Conservation (phyloP, 345 rosid species). For the Rubroshorea leprosula region DNA sequence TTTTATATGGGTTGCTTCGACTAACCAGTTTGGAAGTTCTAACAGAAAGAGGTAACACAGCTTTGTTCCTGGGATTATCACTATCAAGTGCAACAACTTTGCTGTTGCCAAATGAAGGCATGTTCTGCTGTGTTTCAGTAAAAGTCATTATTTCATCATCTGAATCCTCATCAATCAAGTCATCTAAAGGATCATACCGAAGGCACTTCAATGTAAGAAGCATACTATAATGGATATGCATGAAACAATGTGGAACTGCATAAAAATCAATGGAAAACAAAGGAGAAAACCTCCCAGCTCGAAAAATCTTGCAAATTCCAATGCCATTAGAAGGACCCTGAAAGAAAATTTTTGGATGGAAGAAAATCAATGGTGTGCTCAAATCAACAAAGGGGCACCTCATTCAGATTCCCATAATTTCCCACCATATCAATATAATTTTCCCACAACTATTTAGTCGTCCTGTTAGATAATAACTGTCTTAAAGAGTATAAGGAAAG, state of each 20-base stretch:
- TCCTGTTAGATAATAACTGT: too few relatives aligned
- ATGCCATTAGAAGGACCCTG: slow-evolving; percentile 45
- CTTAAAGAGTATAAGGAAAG: too few relatives aligned
- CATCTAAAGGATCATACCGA: slow-evolving; percentile 39
- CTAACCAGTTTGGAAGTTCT: slow-evolving; percentile 45
- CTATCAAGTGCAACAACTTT: slow-evolving; percentile 15
- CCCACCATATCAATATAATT: too few relatives aligned
- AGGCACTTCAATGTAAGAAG: slow-evolving; percentile 25
- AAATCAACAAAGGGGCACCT: too few relatives aligned
- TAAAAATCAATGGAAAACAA: slow-evolving; percentile 62
- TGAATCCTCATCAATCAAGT: slow-evolving; percentile 14
- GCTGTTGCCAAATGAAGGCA: slow-evolving; percentile 18
- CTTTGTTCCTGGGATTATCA: slow-evolving; percentile 24
- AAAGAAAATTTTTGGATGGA: slow-evolving; percentile 6
- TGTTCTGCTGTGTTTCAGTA: slow-evolving; percentile 20
- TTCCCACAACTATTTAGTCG: too few relatives aligned
- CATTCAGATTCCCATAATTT: too few relatives aligned
- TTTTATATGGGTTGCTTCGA: slow-evolving; percentile 40
- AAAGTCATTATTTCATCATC: slow-evolving; percentile 19
- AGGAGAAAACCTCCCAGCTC: slow-evolving; percentile 32
- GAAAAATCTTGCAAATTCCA: slow-evolving; percentile 67
- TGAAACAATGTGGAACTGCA: slow-evolving; percentile 60
- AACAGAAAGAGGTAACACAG: slow-evolving; percentile 35
- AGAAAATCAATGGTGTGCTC: too few relatives aligned
- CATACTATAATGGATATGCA: slow-evolving; percentile 39